Conservation (phyloP, 164 flowering plant genomes). For the grape (Vitis vinifera) region DNA sequence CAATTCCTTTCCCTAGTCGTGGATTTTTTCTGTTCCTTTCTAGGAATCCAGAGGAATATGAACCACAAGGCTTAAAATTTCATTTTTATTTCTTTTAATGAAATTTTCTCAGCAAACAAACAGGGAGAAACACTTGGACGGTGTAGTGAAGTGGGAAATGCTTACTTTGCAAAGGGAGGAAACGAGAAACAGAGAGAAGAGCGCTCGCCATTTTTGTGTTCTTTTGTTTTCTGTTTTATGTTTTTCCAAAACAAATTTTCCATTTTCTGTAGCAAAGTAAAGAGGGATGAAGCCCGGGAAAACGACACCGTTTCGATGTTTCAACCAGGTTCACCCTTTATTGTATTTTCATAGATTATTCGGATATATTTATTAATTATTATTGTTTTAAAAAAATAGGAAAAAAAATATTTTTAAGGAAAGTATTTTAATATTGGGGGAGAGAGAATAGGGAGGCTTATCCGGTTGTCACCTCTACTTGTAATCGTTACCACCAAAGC, state of each 20-base stretch:
- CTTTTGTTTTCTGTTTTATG: neutral
- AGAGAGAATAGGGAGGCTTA: slow-evolving; percentile 19
- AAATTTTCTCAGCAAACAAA: neutral
- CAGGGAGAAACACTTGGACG: neutral
- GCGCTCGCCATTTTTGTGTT: slow-evolving; percentile 34
- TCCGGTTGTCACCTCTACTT: slow-evolving; percentile 2
- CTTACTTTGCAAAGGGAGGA: slow-evolving; percentile 41
- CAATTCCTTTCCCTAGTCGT: neutral
- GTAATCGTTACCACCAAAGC: slow-evolving; percentile 7
- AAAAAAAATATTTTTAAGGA: too few relatives aligned
- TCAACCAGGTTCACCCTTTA: too few relatives aligned
- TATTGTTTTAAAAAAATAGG: too few relatives aligned
- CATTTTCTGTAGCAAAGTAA: too few relatives aligned
- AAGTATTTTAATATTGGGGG: neutral
- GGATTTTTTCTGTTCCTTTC: neutral
- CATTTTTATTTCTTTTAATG: too few relatives aligned
- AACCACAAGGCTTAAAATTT: too few relatives aligned
- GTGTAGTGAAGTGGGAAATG: neutral
- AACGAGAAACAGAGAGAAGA: slow-evolving; percentile 29
- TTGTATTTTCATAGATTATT: too few relatives aligned
- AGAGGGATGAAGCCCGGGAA: too few relatives aligned
- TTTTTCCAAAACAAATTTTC: neutral
- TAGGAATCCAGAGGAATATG: too few relatives aligned
- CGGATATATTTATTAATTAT: too few relatives aligned
- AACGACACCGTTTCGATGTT: too few relatives aligned